Conservation (phyloP, 179 eudicot species). For the Patellifolia procumbens region DNA sequence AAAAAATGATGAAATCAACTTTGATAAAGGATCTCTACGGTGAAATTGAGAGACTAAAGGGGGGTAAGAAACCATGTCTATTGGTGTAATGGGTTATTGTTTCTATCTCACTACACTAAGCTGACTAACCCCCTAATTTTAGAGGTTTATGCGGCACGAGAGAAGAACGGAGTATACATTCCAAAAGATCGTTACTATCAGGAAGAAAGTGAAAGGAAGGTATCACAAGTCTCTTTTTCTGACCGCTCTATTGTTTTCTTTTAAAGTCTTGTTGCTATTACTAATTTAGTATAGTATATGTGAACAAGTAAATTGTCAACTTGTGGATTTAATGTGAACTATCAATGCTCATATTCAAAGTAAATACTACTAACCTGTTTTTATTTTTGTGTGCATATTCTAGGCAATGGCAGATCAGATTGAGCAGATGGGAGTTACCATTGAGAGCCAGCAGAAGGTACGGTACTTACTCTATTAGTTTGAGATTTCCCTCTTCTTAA, state of each 20-base stretch:
- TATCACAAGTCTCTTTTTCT: conserved; percentile 29
- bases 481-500: background rate
- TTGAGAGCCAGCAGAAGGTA: conserved; percentile 87
- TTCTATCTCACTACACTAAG: background rate
- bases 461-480: conserved; percentile 11
- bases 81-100: background rate
- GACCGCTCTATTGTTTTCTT: background rate
- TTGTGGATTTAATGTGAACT: background rate
- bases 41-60: conserved; percentile 91
- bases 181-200: conserved; percentile 97
- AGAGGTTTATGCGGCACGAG: conserved; percentile 98
- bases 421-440: conserved; percentile 76
- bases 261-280: background rate
- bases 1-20: conserved; percentile 97
- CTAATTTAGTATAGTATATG: background rate
- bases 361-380: background rate
- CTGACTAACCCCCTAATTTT: conserved; percentile 17
- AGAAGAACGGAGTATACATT: conserved; percentile 93
- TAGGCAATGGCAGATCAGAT: conserved; percentile 94
- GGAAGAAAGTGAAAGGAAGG: conserved; percentile 94
- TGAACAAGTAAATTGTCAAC: background rate
- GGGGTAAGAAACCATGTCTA: conserved; percentile 44
- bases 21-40: conserved; percentile 94
- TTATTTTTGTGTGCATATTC: conserved; percentile 12
- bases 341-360: background rate